Conservation (phyloP, 306 rosid genomes). For the Trichosanthes cucumerina region DNA sequence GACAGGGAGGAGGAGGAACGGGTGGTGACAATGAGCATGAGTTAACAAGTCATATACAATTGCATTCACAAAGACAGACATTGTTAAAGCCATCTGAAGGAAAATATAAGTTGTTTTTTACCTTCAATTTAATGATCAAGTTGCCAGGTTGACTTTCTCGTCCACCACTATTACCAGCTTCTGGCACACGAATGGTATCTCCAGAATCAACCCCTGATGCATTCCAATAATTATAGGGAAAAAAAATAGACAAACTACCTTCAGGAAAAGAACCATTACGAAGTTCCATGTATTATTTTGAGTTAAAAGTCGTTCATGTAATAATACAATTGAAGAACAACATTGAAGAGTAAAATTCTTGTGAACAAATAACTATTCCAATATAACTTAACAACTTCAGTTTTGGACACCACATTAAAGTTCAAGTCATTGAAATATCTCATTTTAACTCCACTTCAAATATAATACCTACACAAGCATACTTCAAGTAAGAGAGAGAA, state of each 20-base stretch:
- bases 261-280: background rate
- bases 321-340: background rate
- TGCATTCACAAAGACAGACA: background rate
- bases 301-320: background rate
- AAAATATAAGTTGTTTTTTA: background rate
- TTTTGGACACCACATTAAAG: background rate
- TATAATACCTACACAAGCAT: background rate
- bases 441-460: background rate
- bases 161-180: conserved; percentile 75
- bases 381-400: background rate
- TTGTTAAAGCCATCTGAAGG: background rate
- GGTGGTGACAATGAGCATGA: background rate
- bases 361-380: background rate
- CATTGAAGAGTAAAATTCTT: background rate
- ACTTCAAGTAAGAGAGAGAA: background rate
- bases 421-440: background rate
- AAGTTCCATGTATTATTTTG: background rate
- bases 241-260: background rate
- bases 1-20: background rate
- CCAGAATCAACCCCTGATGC: conserved; percentile 78
- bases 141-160: conserved; percentile 64
- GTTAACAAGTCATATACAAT: background rate
- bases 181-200: conserved; percentile 89
- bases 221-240: conserved; percentile 7
- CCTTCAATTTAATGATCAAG: conserved; percentile 77